phyloP scores from a whole-genome alignment of 2,329 filamentous ascomycete species.

The Apiospora hydei region DNA sequence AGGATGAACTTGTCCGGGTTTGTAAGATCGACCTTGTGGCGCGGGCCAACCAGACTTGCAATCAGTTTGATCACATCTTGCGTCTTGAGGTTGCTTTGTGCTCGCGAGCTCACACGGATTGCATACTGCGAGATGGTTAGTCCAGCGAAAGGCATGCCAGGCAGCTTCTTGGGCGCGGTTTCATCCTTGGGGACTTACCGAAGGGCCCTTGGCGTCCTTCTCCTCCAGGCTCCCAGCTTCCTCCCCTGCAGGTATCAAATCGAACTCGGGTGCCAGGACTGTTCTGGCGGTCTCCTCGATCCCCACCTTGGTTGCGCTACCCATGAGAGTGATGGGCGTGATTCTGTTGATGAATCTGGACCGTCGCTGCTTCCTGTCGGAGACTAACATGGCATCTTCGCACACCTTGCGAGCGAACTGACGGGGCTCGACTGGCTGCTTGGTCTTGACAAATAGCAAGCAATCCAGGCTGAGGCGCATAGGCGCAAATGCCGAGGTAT shows the following conservation, averaged over 20 bases:
- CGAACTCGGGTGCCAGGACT: conserved; percentile 71
- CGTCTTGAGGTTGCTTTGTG: conserved; percentile 73
- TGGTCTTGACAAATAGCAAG: conserved; percentile 67
- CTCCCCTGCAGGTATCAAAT: conserved; percentile 43
- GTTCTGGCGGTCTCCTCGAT: conserved; percentile 69
- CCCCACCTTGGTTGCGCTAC: conserved; percentile 73
- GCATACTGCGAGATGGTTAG: conserved; percentile 67
- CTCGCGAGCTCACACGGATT: conserved; percentile 81
- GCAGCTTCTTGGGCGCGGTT: background rate
- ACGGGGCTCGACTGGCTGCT: conserved; percentile 61
- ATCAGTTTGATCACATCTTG: conserved; percentile 75
- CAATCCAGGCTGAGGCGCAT: conserved; percentile 67
- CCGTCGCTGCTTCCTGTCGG: conserved; percentile 52
- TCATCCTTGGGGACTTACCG: conserved; percentile 47
- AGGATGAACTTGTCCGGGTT: conserved; percentile 81
- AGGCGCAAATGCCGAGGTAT: conserved; percentile 54
- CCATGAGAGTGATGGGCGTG: conserved; percentile 53
- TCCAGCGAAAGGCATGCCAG: background rate
- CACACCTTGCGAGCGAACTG: conserved; percentile 62
- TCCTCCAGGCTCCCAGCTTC: conserved; percentile 30
- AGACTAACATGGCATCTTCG: conserved; percentile 56
- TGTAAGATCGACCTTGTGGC: conserved; percentile 79
- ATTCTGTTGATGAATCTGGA: conserved; percentile 68
- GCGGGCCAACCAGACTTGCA: conserved; percentile 68
- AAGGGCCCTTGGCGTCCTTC: conserved; percentile 37